Evolutionary conservation across 257 asterid species (phyloP).

Genomic region (Petunia axillaris): DNA sequence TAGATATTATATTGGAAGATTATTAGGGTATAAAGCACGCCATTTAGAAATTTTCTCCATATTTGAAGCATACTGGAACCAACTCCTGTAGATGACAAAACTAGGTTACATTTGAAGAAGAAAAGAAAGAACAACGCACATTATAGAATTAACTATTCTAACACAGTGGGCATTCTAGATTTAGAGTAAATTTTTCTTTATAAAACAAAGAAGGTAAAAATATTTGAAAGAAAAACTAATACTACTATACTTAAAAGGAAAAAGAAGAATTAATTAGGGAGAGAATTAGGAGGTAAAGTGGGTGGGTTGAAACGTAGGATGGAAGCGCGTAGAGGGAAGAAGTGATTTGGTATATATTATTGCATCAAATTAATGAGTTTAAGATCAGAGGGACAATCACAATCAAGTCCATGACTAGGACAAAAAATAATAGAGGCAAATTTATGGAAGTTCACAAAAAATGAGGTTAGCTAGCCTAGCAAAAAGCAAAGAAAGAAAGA

Average conservation of each 20-base stretch:
- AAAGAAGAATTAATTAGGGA: not conserved
- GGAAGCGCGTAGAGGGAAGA: not conserved
- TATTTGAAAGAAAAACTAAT: not conserved
- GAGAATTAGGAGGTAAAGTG: not conserved
- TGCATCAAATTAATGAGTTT: not conserved
- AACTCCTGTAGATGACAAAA: no score
- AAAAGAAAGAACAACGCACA: not conserved
- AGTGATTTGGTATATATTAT: not conserved
- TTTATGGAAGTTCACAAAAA: slow-evolving; percentile 47
- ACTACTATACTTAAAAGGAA: not conserved
- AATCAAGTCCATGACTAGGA: slow-evolving; percentile 33
- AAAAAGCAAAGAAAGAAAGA: not conserved
- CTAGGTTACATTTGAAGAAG: no score
- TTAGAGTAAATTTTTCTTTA: not conserved
- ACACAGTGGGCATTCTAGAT: not conserved
- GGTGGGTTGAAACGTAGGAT: not conserved
- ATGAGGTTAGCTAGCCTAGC: not conserved
- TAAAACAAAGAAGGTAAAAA: not conserved
- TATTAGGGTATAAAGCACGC: no score
- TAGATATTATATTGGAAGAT: not conserved
- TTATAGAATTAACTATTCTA: not conserved
- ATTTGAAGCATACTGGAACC: no score
- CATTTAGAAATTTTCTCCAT: no score
- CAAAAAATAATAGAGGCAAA: slow-evolving; percentile 29
- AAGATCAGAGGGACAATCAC: not conserved